Conservation (phyloP, 1,284 basidiomycete species). For the Heliocybe sulcata region DNA sequence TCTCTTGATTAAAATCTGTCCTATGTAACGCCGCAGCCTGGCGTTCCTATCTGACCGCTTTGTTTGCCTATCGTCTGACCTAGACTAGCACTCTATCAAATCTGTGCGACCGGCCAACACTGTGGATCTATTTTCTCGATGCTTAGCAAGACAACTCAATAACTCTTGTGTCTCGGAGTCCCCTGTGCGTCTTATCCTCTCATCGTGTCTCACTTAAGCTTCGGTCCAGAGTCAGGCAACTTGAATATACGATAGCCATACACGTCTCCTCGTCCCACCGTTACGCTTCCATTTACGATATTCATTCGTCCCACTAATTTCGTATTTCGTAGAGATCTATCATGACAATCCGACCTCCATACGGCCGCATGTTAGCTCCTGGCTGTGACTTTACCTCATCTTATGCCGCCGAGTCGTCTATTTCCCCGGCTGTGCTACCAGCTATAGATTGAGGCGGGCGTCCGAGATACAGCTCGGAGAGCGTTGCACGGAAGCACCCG, state of each 20-base stretch:
- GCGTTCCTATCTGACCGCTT: not conserved
- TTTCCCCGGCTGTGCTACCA: too few relatives aligned
- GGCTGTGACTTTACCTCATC: too few relatives aligned
- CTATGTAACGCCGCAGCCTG: not conserved
- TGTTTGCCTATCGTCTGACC: not conserved
- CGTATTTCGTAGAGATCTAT: not conserved
- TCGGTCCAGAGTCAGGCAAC: not conserved
- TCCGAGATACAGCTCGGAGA: too few relatives aligned
- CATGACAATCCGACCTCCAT: not conserved
- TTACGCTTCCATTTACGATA: too few relatives aligned
- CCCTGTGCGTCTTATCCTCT: not conserved
- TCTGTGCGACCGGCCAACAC: not conserved
- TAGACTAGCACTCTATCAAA: not conserved
- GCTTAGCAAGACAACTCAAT: not conserved
- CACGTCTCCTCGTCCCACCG: not conserved
- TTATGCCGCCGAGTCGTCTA: too few relatives aligned
- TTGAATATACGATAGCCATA: not conserved
- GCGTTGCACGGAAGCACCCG: not conserved
- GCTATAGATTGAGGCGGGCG: too few relatives aligned
- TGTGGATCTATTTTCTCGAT: too few relatives aligned
- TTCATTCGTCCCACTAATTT: not conserved
- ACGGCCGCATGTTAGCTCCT: not conserved
- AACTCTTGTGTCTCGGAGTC: not conserved
- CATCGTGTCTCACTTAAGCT: not conserved
- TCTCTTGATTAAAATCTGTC: not conserved